Evolutionary conservation across 192 early-diverging fungal genomes (phyloP).

Genomic region (Obelidium mucronatum): DNA sequence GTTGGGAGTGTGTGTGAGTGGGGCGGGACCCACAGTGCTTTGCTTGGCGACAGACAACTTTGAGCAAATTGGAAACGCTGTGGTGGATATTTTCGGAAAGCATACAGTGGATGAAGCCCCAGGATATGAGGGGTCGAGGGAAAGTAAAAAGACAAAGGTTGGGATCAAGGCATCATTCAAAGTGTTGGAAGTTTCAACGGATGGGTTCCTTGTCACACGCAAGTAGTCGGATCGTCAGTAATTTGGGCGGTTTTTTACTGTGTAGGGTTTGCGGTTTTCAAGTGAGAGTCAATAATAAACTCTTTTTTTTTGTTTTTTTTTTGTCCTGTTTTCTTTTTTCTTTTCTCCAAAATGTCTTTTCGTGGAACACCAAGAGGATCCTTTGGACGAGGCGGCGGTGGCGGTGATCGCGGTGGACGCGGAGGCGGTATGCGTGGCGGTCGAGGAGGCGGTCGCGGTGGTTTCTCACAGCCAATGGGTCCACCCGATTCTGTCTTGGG

Average conservation of each 20-base stretch:
- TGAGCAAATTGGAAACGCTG: constrained; percentile 78
- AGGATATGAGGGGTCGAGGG: background rate
- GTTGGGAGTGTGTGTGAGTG: constrained; percentile 91
- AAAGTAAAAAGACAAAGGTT: constrained; percentile 40
- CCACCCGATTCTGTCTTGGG: constrained; percentile 81
- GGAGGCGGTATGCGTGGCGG: constrained; percentile 50
- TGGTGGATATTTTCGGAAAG: constrained; percentile 67
- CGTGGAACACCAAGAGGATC: constrained; percentile 34
- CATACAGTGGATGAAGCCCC: constrained; percentile 58
- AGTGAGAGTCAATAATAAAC: background rate
- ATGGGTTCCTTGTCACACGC: constrained; percentile 19
- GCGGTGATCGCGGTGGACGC: constrained; percentile 57
- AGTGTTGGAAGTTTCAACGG: constrained; percentile 25
- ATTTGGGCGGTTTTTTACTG: too few species aligned
- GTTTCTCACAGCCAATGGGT: constrained; percentile 63
- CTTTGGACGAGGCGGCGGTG: constrained; percentile 56
- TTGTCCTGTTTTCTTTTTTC: constrained; percentile 15
- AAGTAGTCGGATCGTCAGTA: background rate
- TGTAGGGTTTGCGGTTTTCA: background rate
- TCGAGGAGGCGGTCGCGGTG: constrained; percentile 61
- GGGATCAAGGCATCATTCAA: constrained; percentile 29
- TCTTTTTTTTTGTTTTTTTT: background rate
- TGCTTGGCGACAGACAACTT: constrained; percentile 86
- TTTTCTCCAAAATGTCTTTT: constrained; percentile 24
- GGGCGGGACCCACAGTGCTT: constrained; percentile 96